Base-by-base conservation (phyloP, 2,329 filamentous ascomycete species). In the Drechslera avenae region DNA sequence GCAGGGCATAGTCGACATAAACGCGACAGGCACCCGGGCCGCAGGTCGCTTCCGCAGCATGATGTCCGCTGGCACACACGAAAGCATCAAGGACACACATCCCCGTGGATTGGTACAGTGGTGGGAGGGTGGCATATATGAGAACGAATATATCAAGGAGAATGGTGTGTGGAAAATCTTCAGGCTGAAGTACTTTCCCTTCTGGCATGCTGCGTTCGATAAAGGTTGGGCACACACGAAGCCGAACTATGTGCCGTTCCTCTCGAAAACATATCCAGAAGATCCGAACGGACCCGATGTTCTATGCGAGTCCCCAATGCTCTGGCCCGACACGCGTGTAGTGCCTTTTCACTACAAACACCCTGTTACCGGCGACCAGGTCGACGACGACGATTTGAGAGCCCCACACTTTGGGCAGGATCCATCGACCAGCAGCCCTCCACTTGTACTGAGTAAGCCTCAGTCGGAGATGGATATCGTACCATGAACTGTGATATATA, bases 71-170 rank as follows among this genome's bases (percentile, higher is more conserved):
- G 80, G 81, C 41, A 81, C 79, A 23, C 81, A 84, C 66, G 71
- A 79, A 59, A 78, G 74, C 50, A 76, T 83, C 60, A 73, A 76
- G 39, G 76, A 79, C 35, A 73, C 71, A 7, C 79, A 83, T 57
- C 80, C 81, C 5, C 76, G 79, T 9, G 81, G 81, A 2, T 75
- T 80, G 39, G 73, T 77, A 9, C 81, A 83, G 63, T 84, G 81
- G 81, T 83, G 80, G 78, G 81, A 84, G 64, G 81, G 81, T 35
- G 81, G 81, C 3, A 66, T 83, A 30, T 84, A 84, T 66, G 81
- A 83, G 68, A 84, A 83, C 60, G 81, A 83, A 63, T 84, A 83
- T 64, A 78, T 83, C 69, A 82, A 82, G 67, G 80, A 83, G 59
- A 66, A 78, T 52, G 80, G 79, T 4, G 70, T 76, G 4, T 84